These are phyloP conservation scores for Erodium chrysanthum DNA, from an alignment of 441 rosid genomes.

Conservation along the genomic window DNA sequence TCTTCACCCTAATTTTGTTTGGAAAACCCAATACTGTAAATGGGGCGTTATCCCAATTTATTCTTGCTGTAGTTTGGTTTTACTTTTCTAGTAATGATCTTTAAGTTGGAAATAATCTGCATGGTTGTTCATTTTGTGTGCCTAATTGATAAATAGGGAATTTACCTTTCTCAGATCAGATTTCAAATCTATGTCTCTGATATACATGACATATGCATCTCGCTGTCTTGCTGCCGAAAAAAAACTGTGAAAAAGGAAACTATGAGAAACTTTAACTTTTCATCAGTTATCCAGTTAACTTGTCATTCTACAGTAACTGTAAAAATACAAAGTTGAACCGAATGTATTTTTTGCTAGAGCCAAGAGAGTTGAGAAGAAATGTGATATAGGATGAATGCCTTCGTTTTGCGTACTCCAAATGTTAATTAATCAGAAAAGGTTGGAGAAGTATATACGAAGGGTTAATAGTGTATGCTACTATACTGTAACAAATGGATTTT, in stretches of 20 bases:
- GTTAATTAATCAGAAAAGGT: no score
- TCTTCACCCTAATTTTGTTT: not conserved
- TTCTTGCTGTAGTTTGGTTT: not conserved
- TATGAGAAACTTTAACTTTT: not conserved
- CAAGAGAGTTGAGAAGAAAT: no score
- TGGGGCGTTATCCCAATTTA: not conserved
- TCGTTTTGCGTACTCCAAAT: no score
- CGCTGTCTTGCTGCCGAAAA: not conserved
- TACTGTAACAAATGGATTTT: no score
- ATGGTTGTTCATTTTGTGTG: not conserved
- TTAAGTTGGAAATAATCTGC: no score
- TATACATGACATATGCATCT: not conserved
- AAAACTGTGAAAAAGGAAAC: not conserved
- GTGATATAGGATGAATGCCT: no score
- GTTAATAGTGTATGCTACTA: no score
- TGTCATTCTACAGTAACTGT: not conserved
- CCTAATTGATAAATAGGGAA: not conserved
- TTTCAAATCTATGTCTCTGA: not conserved
- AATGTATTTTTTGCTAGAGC: no score
- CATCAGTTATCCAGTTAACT: not conserved
- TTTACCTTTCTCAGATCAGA: not conserved
- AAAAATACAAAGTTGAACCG: not conserved
- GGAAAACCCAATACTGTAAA: not conserved
- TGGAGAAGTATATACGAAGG: no score
- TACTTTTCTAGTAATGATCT: not conserved